phyloP scores from a whole-genome alignment of 2,329 filamentous ascomycete genomes.

The Cytospora mali region DNA sequence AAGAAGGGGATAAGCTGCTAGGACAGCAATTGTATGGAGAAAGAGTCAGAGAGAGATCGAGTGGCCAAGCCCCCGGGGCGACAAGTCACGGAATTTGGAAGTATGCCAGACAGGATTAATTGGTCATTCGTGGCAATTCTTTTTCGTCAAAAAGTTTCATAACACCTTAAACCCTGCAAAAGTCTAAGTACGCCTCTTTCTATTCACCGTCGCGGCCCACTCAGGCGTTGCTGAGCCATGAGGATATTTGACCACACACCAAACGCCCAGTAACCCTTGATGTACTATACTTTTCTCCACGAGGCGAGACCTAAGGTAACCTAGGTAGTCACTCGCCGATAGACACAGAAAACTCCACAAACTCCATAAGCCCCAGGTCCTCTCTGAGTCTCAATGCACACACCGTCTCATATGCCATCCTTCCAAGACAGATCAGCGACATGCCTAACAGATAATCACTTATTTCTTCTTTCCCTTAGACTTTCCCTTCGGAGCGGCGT shows the following conservation, averaged over 20 bases:
- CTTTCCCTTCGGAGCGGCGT: conserved; percentile 48
- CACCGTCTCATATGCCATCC: background rate
- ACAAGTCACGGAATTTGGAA: background rate
- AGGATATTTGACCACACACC: conserved; percentile 9
- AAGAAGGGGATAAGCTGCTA: background rate
- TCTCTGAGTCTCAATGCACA: background rate
- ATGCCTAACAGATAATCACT: conserved; percentile 1
- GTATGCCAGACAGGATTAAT: conserved; percentile 3
- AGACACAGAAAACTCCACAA: conserved; percentile 14
- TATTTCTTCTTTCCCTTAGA: conserved; percentile 58
- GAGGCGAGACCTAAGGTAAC: background rate
- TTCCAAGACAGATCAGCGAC: background rate
- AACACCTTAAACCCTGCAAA: background rate
- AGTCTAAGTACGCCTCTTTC: conserved; percentile 15
- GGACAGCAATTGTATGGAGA: background rate
- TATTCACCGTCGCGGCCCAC: conserved; percentile 13
- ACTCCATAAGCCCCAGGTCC: conserved; percentile 16
- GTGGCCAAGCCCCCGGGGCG: background rate
- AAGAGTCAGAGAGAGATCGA: background rate
- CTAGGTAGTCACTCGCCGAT: background rate
- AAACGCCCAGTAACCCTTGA: conserved; percentile 17
- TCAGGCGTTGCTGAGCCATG: conserved; percentile 12
- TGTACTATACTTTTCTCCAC: conserved; percentile 13
- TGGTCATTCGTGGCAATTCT: conserved; percentile 16
- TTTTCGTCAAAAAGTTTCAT: conserved; percentile 1